These are phyloP conservation scores for Thraustochytrium sp. DNA, from an alignment of 352 stramenopile genomes.

Conservation along the genomic window DNA sequence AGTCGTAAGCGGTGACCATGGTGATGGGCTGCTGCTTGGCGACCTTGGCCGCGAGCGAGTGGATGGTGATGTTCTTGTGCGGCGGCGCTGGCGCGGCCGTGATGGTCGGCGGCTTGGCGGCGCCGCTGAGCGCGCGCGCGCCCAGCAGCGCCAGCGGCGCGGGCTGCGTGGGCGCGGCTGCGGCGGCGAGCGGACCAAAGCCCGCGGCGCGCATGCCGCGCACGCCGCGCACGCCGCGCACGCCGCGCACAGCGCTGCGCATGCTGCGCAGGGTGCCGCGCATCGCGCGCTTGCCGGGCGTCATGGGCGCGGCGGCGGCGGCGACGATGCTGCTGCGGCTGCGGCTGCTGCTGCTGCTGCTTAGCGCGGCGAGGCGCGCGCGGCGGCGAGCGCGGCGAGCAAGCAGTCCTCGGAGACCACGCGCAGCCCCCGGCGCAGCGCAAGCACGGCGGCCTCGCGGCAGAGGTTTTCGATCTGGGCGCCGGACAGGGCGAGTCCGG, in stretches of 20 bases:
- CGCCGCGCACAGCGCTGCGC: too few relatives aligned
- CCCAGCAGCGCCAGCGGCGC: neutral
- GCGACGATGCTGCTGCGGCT: neutral
- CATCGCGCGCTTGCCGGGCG: too few relatives aligned
- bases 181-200: neutral
- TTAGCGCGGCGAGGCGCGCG: neutral
- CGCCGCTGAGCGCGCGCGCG: neutral
- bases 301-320: too few relatives aligned
- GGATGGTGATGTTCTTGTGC: constrained; percentile 54
- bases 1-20: constrained; percentile 99
- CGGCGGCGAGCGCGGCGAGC: neutral
- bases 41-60: constrained; percentile 71
- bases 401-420: neutral
- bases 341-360: neutral
- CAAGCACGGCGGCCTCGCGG: neutral
- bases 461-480: constrained; percentile 1
- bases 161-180: neutral
- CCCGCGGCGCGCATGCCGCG: neutral
- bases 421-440: neutral
- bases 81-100: constrained; percentile 28
- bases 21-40: constrained; percentile 91
- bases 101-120: neutral
- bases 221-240: too few relatives aligned
- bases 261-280: too few relatives aligned
- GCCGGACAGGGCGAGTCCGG: neutral